These are phyloP conservation scores for Lactarius hengduanensis DNA, from an alignment of 768 basidiomycete species.

Conservation along the genomic window DNA sequence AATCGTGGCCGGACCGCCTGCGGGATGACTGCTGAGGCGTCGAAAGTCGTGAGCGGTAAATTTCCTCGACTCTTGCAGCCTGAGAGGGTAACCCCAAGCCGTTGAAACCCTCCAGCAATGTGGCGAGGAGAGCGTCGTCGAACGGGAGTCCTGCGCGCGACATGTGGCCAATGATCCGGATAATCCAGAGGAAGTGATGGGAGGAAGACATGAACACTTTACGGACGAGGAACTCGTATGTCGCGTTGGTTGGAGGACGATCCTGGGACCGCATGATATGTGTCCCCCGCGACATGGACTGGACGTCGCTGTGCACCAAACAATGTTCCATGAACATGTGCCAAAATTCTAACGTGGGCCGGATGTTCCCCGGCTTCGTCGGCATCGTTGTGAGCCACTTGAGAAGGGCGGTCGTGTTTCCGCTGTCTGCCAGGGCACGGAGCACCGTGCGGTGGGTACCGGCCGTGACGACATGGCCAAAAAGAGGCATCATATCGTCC, in stretches of 20 bases:
- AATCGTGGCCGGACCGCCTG: conserved; percentile 5
- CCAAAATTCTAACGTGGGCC: conserved; percentile 53
- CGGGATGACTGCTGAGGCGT: background rate
- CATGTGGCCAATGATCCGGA: conserved; percentile 22
- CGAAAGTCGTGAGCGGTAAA: conserved; percentile 24
- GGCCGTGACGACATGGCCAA: conserved; percentile 46
- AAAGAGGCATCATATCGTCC: conserved; percentile 45
- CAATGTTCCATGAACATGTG: conserved; percentile 51
- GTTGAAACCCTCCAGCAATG: conserved; percentile 29
- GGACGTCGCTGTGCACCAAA: conserved; percentile 20
- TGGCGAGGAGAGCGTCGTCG: conserved; percentile 22
- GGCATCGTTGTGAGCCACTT: conserved; percentile 57
- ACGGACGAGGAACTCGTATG: conserved; percentile 50
- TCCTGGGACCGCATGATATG: conserved; percentile 39
- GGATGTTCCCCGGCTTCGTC: conserved; percentile 44
- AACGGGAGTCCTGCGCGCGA: conserved; percentile 25
- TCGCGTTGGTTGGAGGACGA: conserved; percentile 44
- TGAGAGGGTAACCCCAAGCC: conserved; percentile 14
- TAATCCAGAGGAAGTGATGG: conserved; percentile 19
- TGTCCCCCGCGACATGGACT: conserved; percentile 20
- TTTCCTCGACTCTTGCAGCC: conserved; percentile 24
- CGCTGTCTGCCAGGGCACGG: conserved; percentile 46
- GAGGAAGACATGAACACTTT: conserved; percentile 37
- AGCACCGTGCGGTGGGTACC: conserved; percentile 51
- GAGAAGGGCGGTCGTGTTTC: conserved; percentile 44